Base-by-base conservation (phyloP, 192 early-diverging fungal species). In the Gorgonomyces haynaldii region DNA sequence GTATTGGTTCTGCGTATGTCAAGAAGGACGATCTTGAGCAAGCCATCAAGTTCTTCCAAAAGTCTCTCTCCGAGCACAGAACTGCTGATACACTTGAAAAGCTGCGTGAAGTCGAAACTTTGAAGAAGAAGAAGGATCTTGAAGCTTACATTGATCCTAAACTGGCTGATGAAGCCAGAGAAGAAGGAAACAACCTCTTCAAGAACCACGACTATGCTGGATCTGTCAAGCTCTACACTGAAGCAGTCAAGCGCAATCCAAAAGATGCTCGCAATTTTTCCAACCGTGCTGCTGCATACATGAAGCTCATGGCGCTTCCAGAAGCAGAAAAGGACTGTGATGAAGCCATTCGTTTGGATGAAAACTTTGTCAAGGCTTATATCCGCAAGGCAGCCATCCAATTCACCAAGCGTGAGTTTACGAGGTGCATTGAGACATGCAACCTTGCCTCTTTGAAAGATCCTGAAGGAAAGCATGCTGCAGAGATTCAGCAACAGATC, bases 261-360 rank as follows among this genome's bases (percentile, higher is more conserved):
- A 58, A 71, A 5, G 95, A 98, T 44, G 76, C 84, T 20, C 78
- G 87, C 57, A 82, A 84, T 53, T 96, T 85, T 63, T 90, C 89
- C 24, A 98, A 98, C 80, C 88, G 95, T 52, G 89, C 95, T 22
- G 90, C 89, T 25, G 89, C 88, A 57, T 90, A 92, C 69, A 81
- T 79, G 23, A 98, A 98, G 74, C 67, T 98, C 40, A 76, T 91
- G 76, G 91, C 93, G 5, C 52, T 95, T 30, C 74, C 85, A 16
- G 95, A 98, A 62, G 95, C 95, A 12, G 67, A 89, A 60, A 89
- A 88, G 74, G 95, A 98, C 70, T 90, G 86, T 56, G 87, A 98
- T 34, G 81, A 66, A 45, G 89, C 89, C 48, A 78, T 96, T 31
- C 57, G 67, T 39, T 58, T 91, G 5, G 95, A 98, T 59, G 79